Evolutionary conservation across 192 early-diverging fungal species (phyloP).

Genomic region (Backusella tarrabulga): DNA sequence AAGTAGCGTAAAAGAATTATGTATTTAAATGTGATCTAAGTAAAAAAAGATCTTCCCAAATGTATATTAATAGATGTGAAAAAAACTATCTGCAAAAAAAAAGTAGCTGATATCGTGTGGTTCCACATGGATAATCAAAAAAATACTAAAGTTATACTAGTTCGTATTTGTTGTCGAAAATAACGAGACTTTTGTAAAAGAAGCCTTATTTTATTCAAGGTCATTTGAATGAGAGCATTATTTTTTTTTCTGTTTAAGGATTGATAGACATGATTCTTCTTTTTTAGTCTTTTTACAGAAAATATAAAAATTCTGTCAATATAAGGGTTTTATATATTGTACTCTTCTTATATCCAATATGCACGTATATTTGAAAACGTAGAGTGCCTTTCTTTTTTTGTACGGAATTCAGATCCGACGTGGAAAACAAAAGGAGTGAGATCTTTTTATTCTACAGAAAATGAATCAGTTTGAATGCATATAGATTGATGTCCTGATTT

Average conservation of each 20-base stretch:
- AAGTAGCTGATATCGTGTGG: background rate
- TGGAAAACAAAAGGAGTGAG: background rate
- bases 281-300: background rate
- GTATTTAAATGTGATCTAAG: background rate
- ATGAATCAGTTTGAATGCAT: background rate
- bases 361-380: conserved; percentile 1
- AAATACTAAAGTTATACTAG: background rate
- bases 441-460: conserved; percentile 2
- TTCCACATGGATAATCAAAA: background rate
- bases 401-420: background rate
- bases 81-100: background rate
- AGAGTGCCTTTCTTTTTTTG: background rate
- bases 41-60: background rate
- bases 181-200: background rate
- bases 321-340: conserved; percentile 4
- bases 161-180: background rate
- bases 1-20: background rate
- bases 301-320: background rate
- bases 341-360: background rate
- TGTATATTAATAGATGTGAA: background rate
- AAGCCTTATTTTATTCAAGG: too few relatives aligned
- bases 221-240: too few relatives aligned
- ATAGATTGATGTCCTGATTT: background rate
- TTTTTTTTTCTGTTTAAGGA: background rate
- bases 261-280: background rate